phyloP scores from a whole-genome alignment of 352 stramenopile species.

The Phytophthora sp. region DNA sequence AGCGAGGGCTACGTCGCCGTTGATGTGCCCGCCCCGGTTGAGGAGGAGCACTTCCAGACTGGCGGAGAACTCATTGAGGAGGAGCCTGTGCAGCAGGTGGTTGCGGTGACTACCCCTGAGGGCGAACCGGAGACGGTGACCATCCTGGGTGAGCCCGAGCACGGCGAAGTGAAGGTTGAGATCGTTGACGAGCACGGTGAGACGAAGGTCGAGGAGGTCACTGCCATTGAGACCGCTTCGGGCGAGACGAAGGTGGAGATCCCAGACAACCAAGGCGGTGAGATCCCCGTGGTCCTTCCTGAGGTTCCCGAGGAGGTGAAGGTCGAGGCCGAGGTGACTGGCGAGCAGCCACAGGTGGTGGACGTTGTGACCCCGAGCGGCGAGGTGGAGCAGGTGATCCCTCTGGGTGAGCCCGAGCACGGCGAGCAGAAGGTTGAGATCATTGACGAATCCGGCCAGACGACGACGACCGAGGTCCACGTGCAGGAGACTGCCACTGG shows the following conservation, averaged over 20 bases:
- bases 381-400: constrained; percentile 5
- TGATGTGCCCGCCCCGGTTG: neutral
- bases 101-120: neutral
- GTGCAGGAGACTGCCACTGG: constrained; percentile 1
- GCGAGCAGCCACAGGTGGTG: constrained; percentile 3
- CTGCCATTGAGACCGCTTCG: neutral
- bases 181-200: constrained; percentile 1
- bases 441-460: constrained; percentile 2
- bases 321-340: neutral
- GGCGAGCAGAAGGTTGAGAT: constrained; percentile 10
- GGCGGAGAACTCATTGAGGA: no score
- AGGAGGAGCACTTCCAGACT: no score
- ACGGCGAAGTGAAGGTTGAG: neutral
- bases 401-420: constrained; percentile 14
- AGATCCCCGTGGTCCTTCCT: neutral
- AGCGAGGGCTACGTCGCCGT: neutral
- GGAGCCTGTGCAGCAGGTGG: neutral
- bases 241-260: neutral
- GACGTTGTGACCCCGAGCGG: constrained; percentile 6
- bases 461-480: neutral
- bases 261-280: neutral
- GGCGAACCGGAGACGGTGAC: neutral
- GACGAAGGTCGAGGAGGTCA: neutral
- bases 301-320: neutral
- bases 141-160: neutral